Base-by-base conservation (phyloP, 2,329 filamentous ascomycete species). In the Fusarium mangiferae region DNA sequence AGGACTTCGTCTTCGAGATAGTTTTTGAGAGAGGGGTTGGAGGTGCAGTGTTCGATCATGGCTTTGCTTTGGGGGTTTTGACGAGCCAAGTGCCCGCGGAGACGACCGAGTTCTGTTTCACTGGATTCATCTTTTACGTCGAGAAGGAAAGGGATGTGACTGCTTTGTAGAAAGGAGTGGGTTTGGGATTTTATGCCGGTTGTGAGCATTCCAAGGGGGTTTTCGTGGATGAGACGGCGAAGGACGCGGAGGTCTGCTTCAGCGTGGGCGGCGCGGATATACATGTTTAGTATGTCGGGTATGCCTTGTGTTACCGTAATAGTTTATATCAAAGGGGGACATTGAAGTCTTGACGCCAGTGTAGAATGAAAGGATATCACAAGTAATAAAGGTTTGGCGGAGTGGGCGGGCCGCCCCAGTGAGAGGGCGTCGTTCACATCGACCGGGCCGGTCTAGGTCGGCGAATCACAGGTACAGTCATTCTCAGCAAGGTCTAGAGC, bases 1-100 rank as follows among this genome's bases (percentile, higher is more conserved):
- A 91, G 78, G 4, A 92, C 89, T 65, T 92, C 90, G 24, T 89
- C 78, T 55, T 84, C 79, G 7, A 86, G 80, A 28, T 77, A 61
- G 30, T 71, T 71, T 64, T 67, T 63, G 22, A 67, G 8, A 15
- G 17, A 5, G 6, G 54, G 46, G 14, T 66, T 45, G n/a, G 62
- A 51, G 13, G 63, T 55, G 18, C 63, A 64, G 0, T 84, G 78
- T 52, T 90, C 87, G 45, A 91, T 87, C 62, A 93, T 84, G 9
- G 87, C 85, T 78, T 92, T 91, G 74, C 83, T 82, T 74, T 93
- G 91, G 0, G 91, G 90, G 74, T 93, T 93, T 45, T 84, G 83
- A 36, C 87, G 84, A 0, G 91, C 90, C 30, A 93, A 78, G 75
- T 93, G 91, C 1, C 89, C 90, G 8, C 90, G 84, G 3, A 93